These are phyloP conservation scores for Angophora floribunda DNA, from an alignment of 345 rosid genomes.

Conservation along the genomic window DNA sequence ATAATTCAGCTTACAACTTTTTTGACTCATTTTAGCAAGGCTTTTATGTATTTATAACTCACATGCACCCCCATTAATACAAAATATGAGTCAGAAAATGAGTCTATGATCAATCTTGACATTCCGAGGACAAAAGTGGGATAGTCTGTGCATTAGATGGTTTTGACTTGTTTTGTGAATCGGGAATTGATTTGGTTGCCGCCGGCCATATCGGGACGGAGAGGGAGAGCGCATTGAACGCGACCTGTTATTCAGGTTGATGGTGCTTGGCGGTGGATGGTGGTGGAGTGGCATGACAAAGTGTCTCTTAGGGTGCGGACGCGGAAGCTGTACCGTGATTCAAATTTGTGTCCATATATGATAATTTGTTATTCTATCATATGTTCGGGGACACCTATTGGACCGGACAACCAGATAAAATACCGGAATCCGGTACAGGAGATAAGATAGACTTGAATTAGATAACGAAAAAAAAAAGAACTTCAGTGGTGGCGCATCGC, in stretches of 20 bases:
- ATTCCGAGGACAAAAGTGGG: background rate
- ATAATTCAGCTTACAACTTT: too few species aligned
- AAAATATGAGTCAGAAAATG: too few species aligned
- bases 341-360: background rate
- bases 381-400: too few species aligned
- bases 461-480: too few species aligned
- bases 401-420: too few species aligned
- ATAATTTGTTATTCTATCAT: background rate
- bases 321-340: background rate
- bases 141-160: background rate
- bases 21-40: too few species aligned
- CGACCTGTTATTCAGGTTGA: background rate
- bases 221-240: background rate
- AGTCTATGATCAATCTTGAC: too few species aligned
- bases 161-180: background rate
- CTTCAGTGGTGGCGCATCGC: too few species aligned
- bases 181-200: background rate
- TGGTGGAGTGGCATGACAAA: background rate
- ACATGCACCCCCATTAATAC: too few species aligned
- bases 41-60: too few species aligned
- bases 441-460: too few species aligned
- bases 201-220: background rate
- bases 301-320: background rate
- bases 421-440: too few species aligned
- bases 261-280: background rate